These are phyloP conservation scores for Malus hybrid DNA, from an alignment of 331 rosid genomes.

Conservation along the genomic window DNA sequence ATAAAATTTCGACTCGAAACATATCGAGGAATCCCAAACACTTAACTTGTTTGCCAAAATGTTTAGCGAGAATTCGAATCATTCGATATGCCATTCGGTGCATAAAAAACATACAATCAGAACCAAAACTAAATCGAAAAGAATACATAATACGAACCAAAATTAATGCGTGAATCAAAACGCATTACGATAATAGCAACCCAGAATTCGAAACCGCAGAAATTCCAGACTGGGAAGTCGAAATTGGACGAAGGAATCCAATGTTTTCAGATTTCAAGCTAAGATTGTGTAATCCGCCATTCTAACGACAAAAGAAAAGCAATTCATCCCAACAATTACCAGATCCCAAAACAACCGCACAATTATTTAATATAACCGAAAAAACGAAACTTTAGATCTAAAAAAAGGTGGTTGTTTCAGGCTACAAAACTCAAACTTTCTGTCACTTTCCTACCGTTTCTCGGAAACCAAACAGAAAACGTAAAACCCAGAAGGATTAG, in stretches of 20 bases:
- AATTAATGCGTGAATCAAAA: neutral
- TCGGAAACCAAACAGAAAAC: neutral
- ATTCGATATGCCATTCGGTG: neutral
- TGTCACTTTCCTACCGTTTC: neutral
- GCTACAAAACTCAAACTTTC: neutral
- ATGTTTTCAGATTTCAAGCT: neutral
- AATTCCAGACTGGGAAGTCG: neutral
- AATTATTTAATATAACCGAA: neutral
- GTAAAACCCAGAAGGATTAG: neutral
- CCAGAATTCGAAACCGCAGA: neutral
- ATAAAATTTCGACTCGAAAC: neutral
- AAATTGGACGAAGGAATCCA: neutral
- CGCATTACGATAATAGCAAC: neutral
- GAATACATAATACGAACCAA: neutral
- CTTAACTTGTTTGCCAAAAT: neutral
- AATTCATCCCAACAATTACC: neutral
- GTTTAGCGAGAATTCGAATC: neutral
- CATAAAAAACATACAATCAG: neutral
- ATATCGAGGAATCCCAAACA: neutral
- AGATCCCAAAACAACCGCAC: neutral
- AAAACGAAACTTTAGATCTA: neutral
- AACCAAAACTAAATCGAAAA: neutral
- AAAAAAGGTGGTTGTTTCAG: neutral
- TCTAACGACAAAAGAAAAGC: neutral
- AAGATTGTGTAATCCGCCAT: neutral